Evolutionary conservation across 768 basidiomycete species (phyloP).

Genomic region (Psilocybe subaeruginosa): DNA sequence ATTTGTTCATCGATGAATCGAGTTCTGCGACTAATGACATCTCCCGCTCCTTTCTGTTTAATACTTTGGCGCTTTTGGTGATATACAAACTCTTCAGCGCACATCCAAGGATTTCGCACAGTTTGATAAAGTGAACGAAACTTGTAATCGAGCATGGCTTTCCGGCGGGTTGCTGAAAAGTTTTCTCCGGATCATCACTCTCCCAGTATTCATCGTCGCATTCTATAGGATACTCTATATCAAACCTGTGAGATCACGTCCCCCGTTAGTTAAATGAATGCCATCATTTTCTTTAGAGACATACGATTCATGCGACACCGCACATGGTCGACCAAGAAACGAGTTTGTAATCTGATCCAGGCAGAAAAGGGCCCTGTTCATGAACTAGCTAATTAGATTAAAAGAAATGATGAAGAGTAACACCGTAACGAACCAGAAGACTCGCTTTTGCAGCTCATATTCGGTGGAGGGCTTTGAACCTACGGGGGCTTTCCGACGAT

Average conservation of each 20-base stretch:
- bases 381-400: no score
- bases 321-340: conserved; percentile 71
- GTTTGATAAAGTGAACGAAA: conserved; percentile 57
- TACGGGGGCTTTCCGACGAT: conserved; percentile 42
- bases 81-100: conserved; percentile 79
- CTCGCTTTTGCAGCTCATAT: conserved; percentile 76
- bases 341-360: conserved; percentile 55
- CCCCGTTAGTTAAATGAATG: not conserved
- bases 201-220: conserved; percentile 83
- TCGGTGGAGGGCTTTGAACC: conserved; percentile 45
- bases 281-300: conserved; percentile 17
- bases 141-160: conserved; percentile 60
- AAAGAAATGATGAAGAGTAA: not conserved
- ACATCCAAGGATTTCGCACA: conserved; percentile 69
- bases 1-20: conserved; percentile 72
- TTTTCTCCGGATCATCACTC: conserved; percentile 51
- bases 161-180: conserved; percentile 70
- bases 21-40: conserved; percentile 69
- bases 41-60: conserved; percentile 65
- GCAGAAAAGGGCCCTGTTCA: conserved; percentile 50
- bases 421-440: conserved; percentile 51
- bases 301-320: conserved; percentile 80
- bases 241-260: conserved; percentile 52
- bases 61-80: conserved; percentile 70
- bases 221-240: conserved; percentile 66